Percentiles rank a stretch among this genome's conserved stretches.
Evolutionary conservation across 2,329 filamentous ascomycete species (phyloP).

Genomic region (Botryotinia globosa): DNA sequence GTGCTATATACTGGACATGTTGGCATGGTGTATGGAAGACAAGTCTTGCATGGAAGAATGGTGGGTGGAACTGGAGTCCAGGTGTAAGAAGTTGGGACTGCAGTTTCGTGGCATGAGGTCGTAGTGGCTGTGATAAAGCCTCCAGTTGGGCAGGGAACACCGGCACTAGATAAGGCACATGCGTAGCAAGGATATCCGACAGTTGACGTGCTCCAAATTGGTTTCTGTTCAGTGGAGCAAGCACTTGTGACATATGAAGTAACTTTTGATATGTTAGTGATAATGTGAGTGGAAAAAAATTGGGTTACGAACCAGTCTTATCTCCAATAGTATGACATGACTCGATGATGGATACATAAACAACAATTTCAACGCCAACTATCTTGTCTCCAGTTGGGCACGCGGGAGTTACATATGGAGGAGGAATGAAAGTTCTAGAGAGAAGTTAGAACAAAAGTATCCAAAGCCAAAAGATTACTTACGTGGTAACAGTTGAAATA

Average conservation of each 20-base stretch:
- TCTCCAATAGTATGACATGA: constrained; percentile 30
- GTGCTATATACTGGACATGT: constrained; percentile 23
- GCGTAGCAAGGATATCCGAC: constrained; percentile 25
- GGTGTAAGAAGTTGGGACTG: constrained; percentile 23
- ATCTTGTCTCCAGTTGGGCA: constrained; percentile 23
- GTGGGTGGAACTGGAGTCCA: constrained; percentile 19
- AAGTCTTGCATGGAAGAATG: constrained; percentile 21
- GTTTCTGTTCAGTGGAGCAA: constrained; percentile 22
- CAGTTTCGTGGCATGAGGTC: constrained; percentile 20
- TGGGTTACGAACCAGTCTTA: constrained; percentile 9
- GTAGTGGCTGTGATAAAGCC: constrained; percentile 24
- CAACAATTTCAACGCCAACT: constrained; percentile 39
- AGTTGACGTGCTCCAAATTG: constrained; percentile 24
- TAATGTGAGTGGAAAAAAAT: not conserved
- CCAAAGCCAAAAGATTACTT: not conserved
- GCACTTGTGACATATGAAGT: constrained; percentile 23
- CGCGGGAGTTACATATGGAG: constrained; percentile 26
- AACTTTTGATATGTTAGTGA: constrained; percentile 18
- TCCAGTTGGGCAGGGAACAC: constrained; percentile 14
- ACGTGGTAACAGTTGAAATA: constrained; percentile 20
- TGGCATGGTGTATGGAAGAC: constrained; percentile 24
- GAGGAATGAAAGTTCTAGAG: constrained; percentile 23
- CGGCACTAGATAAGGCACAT: constrained; percentile 22
- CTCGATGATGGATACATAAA: constrained; percentile 37
- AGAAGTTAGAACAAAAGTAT: not conserved